Evolutionary conservation across 2,329 filamentous ascomycete species (phyloP).

Genomic region (Xylaria sp.): DNA sequence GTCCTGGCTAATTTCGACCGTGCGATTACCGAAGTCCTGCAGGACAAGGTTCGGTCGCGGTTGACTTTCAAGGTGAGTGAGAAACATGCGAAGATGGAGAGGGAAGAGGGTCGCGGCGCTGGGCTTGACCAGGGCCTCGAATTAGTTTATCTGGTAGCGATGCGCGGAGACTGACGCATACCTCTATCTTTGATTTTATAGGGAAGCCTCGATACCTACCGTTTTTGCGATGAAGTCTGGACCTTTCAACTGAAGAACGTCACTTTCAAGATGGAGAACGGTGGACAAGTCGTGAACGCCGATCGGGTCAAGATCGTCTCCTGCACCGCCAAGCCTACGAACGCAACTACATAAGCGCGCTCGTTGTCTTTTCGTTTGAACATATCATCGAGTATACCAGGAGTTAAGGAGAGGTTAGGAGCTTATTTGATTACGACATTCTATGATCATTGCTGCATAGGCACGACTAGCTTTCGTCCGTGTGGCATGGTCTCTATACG

Average conservation of each 20-base stretch:
- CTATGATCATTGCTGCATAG: background rate
- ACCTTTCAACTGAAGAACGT: slow-evolving; percentile 99
- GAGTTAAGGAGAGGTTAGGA: background rate
- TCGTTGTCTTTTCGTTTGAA: background rate
- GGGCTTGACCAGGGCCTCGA: too few species aligned
- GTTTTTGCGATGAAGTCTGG: slow-evolving; percentile 99
- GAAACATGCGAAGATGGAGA: too few species aligned
- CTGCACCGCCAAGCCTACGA: slow-evolving; percentile 82
- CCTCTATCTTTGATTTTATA: slow-evolving; percentile 52
- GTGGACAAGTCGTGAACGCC: slow-evolving; percentile 76
- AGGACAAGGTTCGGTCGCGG: slow-evolving; percentile 90
- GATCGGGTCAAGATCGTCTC: slow-evolving; percentile 99
- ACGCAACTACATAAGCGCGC: slow-evolving; percentile 35
- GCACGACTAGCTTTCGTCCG: background rate
- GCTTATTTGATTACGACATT: background rate
- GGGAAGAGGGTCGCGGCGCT: too few species aligned
- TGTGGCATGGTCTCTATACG: background rate
- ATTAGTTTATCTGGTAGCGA: too few species aligned
- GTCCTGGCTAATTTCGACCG: slow-evolving; percentile 96
- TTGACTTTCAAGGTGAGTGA: slow-evolving; percentile 89
- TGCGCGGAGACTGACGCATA: slow-evolving; percentile 2
- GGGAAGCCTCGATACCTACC: slow-evolving; percentile 97
- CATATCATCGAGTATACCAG: background rate
- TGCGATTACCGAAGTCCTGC: slow-evolving; percentile 88
- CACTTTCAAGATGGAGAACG: slow-evolving; percentile 95